Base-by-base conservation (phyloP, 179 eudicot species). In the Silene coronaria region DNA sequence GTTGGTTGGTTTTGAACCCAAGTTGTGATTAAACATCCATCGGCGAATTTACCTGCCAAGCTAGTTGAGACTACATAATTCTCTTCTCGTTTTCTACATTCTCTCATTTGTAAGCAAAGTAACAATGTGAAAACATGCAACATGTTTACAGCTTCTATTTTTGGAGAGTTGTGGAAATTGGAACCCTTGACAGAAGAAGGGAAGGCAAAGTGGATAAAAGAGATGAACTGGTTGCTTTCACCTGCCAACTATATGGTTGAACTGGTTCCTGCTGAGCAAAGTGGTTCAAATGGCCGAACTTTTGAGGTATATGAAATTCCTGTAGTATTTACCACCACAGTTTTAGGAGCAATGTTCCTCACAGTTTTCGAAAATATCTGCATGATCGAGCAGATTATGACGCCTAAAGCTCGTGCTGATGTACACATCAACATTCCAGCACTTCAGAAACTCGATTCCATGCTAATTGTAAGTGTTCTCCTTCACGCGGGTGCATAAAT, bases 121-220 rank as follows among this genome's bases (percentile, higher is more conserved):
- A 70, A 22, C 11, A 3, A 26, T 8, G 61, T 70, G 7, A n/a
- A 45, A 68, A 27, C 23, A 27, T 71, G 23, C n/a, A 38, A 60
- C 48, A 21, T 14, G 64, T 79, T 26, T 88, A 60, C 87, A 96
- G 98, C 92, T 78, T 86, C 96, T 45, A 84, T 93, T 34, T 96
- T 93, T 73, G 99, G 98, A 19, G 99, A 96, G 89, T 84, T 96
- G 53, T 96, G 98, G 98, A 93, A 91, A 81, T 83, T 96, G 71
- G 98, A 93, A 75, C 99, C 99, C 3, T 81, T 96, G 51, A 72
- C 88, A 4, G 91, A 91, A 83, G 97, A 96, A 24, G 81, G 77
- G 72, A 93, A 88, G 81, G 82, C 73, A 9, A 93, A 83, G 74
- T 96, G 97, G 99, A 80, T 75, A 80, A 88, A 80, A 75, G 99